These are phyloP conservation scores for Agroathelia rolfsii DNA, from an alignment of 1,284 basidiomycete species.

Conservation along the genomic window DNA sequence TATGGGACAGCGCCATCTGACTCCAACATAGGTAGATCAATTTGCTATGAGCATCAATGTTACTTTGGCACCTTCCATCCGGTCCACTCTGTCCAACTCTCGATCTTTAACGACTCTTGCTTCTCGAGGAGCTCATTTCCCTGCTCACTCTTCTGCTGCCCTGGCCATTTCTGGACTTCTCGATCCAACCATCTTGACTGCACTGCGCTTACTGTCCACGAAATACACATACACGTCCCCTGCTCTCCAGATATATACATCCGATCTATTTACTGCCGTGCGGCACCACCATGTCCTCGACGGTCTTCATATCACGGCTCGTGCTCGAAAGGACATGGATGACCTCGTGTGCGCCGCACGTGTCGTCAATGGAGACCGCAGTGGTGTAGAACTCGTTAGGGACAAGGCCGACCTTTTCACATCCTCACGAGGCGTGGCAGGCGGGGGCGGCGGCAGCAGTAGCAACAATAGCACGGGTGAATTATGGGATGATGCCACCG, in stretches of 20 bases:
- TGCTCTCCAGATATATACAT: constrained; percentile 48
- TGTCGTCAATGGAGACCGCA: constrained; percentile 48
- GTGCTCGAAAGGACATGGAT: constrained; percentile 48
- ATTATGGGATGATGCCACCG: not conserved
- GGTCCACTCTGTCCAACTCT: constrained; percentile 23
- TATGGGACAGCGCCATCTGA: constrained; percentile 8
- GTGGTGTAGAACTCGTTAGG: constrained; percentile 36
- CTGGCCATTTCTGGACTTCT: constrained; percentile 19
- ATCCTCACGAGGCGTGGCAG: no score
- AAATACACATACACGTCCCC: constrained; percentile 33
- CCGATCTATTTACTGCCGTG: constrained; percentile 63
- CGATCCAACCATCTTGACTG: constrained; percentile 27
- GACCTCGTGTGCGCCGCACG: constrained; percentile 55
- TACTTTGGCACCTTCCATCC: constrained; percentile 29
- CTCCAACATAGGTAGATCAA: constrained; percentile 48
- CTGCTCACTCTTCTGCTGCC: constrained; percentile 27
- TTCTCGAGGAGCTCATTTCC: constrained; percentile 15
- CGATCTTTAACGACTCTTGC: constrained; percentile 14
- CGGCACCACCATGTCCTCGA: constrained; percentile 65
- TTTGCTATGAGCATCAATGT: constrained; percentile 67
- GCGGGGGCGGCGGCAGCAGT: constrained; percentile 7
- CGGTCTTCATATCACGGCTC: constrained; percentile 51
- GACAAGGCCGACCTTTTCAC: constrained; percentile 19
- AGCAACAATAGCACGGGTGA: constrained; percentile 2
- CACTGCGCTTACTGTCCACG: constrained; percentile 27